Evolutionary conservation across 495 filamentous ascomycete genomes (phyloP), one percentile per base, ranked within the genome.

Genomic region (Articulospora tetracladia): DNA sequence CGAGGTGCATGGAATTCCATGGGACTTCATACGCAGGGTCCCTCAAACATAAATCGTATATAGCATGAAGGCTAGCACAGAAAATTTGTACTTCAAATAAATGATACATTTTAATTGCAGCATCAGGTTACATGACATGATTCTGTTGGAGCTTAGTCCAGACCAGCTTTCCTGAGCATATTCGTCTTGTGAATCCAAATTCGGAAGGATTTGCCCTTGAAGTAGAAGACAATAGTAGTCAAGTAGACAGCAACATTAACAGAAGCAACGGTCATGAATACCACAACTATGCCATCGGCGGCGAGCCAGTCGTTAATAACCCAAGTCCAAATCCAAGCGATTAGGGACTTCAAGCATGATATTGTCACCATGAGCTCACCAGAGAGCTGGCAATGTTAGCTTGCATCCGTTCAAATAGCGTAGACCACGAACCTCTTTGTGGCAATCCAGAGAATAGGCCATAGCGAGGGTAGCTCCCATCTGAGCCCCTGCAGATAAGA

Each of bases 401-500:
- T n/a, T n/a, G n/a, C n/a, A n/a, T n/a, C n/a, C n/a, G n/a, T n/a
- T n/a, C n/a, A n/a, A n/a, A n/a, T n/a, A n/a, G n/a, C n/a, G n/a
- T n/a, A n/a, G n/a, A n/a, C n/a, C n/a, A n/a, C n/a, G n/a, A n/a
- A n/a, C n/a, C n/a, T 60, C 58, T 22, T 54, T 53, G 50, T 60
- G 58, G 20, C 30, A 36, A 54, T 60, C 58, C 2, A 60, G 36
- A 20, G 49, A 7, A 32, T 60, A 60, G 12, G 58, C n/a, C 34
- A 49, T 60, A 20, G 58, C 58, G 13, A 60, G 50, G 27, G 39
- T 60, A 1, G 58, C 58, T 1, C 58, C 58, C 58, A 60, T 60
- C 32, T 60, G 58, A 25, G 58, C 41, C 0, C 58, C 58, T 0
- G 41, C 58, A 11, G 39, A 50, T 2, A 60, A 26, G 10, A 61